A percentile compares a stretch with the other conserved stretches of the same genome.
phyloP scores from a whole-genome alignment of 306 rosid genomes.

The Abrus precatorius region DNA sequence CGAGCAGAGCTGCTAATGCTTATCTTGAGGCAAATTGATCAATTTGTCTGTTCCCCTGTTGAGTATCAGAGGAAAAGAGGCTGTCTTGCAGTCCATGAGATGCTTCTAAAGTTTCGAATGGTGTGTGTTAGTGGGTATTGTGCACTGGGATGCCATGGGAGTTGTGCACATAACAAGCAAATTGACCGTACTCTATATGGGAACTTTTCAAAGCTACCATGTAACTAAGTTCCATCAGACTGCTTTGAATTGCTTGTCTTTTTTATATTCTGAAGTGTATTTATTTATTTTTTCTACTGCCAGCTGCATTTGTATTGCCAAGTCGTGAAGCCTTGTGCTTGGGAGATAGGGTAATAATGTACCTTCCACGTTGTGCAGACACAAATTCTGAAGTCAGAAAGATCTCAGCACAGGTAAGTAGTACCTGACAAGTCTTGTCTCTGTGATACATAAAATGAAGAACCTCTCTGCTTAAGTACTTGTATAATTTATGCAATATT shows the following conservation, averaged over 20 bases:
- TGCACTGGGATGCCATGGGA: conserved; percentile 88
- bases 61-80: conserved; percentile 96
- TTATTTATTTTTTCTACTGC: conserved; percentile 41
- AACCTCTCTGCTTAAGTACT: conserved; percentile 26
- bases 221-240: conserved; percentile 62
- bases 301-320: conserved; percentile 94
- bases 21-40: conserved; percentile 94
- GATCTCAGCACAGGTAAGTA: conserved; percentile 83
- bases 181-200: conserved; percentile 78
- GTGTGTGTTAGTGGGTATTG: conserved; percentile 89
- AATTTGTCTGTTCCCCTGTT: conserved; percentile 79
- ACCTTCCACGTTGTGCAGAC: conserved; percentile 98
- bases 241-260: conserved; percentile 21
- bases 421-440: conserved; percentile 30
- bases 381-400: conserved; percentile 92
- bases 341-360: conserved; percentile 87
- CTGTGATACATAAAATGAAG: not conserved
- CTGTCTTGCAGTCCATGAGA: conserved; percentile 89
- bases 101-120: conserved; percentile 93
- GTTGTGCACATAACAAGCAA: conserved; percentile 83
- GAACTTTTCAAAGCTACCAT: conserved; percentile 81
- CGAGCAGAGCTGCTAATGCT: conserved; percentile 92
- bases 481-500: conserved; percentile 14
- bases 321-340: conserved; percentile 91
- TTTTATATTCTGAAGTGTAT: conserved; percentile 22